Evolutionary conservation across 139 green algal genomes (phyloP), one percentile per base, ranked within the genome.

Genomic region (Eudorina sp.): DNA sequence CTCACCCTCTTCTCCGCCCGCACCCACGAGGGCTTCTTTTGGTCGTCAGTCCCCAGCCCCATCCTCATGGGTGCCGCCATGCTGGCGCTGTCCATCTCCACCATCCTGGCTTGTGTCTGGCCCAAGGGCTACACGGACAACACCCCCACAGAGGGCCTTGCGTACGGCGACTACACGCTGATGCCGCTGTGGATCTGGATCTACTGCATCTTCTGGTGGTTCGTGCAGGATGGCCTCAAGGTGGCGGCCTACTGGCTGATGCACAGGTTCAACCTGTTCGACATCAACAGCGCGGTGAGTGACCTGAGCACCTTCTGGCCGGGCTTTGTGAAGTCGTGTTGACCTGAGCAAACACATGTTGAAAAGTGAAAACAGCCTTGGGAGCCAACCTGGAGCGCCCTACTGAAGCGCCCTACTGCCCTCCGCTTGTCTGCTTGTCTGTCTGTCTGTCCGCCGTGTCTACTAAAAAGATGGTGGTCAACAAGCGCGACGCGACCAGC

Each of bases 151-250:
- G 58, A 92, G 77, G 82, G 60, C 36, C 58, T 85, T 19, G 45
- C 74, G 48, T 80, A 51, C n/a, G 89, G 69, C 40, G 58, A 69
- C 70, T 92, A 92, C 91, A 92, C 68, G 4, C 87, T 94, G 46
- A 88, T 89, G 92, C 84, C 94, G 1, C 75, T 97, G 64, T 96
- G 93, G 91, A 84, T 96, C 45, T 98, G 96, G 96, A 89, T 97
- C 83, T 98, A 95, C 92, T 98, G 95, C 86, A 51, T 97, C 27
- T 55, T 98, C 19, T 98, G 94, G 93, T 98, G 90, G 75, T 92
- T 94, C 19, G 85, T 98, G 31, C 96, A 98, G 89, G 95, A 97
- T 91, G 51, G 68, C 9, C 48, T 88, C 70, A 97, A 97, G 93
- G 90, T 94, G 36, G 25, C 25, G 8, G 31, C 64, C 51, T 84